Base-by-base conservation (phyloP, 805 yeast species). In the Saccharomycopsis sp. region DNA sequence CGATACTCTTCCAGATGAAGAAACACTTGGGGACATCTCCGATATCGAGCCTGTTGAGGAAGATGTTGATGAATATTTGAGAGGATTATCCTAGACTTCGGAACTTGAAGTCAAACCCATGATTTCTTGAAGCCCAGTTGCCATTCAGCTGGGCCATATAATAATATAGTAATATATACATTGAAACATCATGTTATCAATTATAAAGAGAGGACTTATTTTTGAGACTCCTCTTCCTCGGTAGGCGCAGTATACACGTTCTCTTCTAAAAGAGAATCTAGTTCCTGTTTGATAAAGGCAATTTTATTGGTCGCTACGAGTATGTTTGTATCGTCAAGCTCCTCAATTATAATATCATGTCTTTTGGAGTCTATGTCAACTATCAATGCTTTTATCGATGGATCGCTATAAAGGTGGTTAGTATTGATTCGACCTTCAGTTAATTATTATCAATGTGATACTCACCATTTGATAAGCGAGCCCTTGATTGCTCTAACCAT, bases 271-370 rank as follows among this genome's bases (percentile, higher is more conserved):
- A 90, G 72, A 61, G 83, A 73, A 68, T 88, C 89, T 64, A 93
- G 78, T 69, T 93, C 96, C 56, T 72, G 75, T 65, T 91, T 93
- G 54, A 93, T 85, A 67, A 76, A 84, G 23, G 83, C 85, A 1
- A 93, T 88, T 72, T 85, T 87, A 44, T 82, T 80, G 35, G 86
- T 86, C 64, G 89, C 93, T 29, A 93, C 86, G 61, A 94, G 75
- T 19, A 93, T 72, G 70, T 94, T 98, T 1, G 94, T 89, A 52
- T 92, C 97, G 68, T 94, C 98, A 49, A 93, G 77, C 65, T 94
- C 98, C 71, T 86, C 84, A n/a, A 70, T 72, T 3, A 84, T 81
- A 38, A 94, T 85, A 64, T 91, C 96, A 59, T 89, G 86, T 42
- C 78, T 73, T 25, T 83, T 81, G 0, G 89, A 74, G 70, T 94